These are phyloP conservation scores for Inga laurina DNA, from an alignment of 306 rosid genomes.

Conservation along the genomic window DNA sequence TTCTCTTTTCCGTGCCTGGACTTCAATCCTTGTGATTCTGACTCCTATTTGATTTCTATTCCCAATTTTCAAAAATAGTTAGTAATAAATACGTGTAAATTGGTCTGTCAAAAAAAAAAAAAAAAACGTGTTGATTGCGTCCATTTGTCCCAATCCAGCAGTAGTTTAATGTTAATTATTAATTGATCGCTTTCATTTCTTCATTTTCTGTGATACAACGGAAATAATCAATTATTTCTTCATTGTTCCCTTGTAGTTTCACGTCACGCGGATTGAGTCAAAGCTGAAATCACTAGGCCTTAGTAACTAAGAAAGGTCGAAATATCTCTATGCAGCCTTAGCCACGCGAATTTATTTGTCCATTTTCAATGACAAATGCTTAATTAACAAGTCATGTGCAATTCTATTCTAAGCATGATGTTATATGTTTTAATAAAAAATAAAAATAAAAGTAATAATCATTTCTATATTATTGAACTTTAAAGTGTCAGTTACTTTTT, in stretches of 20 bases:
- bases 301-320: not conserved
- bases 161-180: not conserved
- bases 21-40: not conserved
- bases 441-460: too few relatives aligned
- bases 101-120: too few relatives aligned
- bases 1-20: not conserved
- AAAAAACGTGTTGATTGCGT: too few relatives aligned
- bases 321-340: not conserved
- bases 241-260: not conserved
- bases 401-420: too few relatives aligned
- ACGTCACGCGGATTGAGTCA: not conserved
- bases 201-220: not conserved
- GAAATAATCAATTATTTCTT: not conserved
- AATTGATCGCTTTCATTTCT: not conserved
- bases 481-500: too few relatives aligned
- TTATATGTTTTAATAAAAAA: too few relatives aligned
- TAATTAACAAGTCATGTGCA: too few relatives aligned
- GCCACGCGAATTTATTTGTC: not conserved
- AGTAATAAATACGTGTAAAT: not conserved
- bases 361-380: not conserved
- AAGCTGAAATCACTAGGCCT: not conserved
- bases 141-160: not conserved
- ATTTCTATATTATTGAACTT: too few relatives aligned
- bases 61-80: not conserved
- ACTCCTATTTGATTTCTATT: not conserved